Evolutionary conservation across 257 asterid genomes (phyloP).

Genomic region (Scutellaria minor): DNA sequence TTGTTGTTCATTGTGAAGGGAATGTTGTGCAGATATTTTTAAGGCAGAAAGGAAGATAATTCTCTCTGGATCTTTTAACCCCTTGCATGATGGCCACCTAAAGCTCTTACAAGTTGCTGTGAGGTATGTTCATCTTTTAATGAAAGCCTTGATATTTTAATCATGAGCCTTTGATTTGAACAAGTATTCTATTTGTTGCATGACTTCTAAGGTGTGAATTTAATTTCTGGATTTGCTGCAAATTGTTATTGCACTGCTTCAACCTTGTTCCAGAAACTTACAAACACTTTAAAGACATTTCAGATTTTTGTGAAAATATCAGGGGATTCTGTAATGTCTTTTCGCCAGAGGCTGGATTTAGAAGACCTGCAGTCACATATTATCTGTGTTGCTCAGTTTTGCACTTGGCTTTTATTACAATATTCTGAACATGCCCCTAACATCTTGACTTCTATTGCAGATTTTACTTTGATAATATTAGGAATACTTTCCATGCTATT

Average conservation of each 20-base stretch:
- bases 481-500: constrained; percentile 1
- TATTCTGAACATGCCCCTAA: not conserved
- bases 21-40: constrained; percentile 63
- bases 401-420: constrained; percentile 11
- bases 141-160: constrained; percentile 22
- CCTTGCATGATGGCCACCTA: constrained; percentile 92
- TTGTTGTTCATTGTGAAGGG: constrained; percentile 43
- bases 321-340: not conserved
- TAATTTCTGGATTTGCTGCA: constrained; percentile 6
- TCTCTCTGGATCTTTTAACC: constrained; percentile 92
- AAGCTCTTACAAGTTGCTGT: constrained; percentile 90
- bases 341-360: not conserved
- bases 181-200: constrained; percentile 9
- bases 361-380: not conserved
- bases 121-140: constrained; percentile 52
- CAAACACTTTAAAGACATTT: not conserved
- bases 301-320: not conserved
- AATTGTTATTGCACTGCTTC: not conserved
- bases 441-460: not conserved
- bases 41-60: constrained; percentile 73
- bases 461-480: not conserved
- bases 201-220: constrained; percentile 15
- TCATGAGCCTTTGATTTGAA: constrained; percentile 5
- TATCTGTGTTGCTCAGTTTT: not conserved
- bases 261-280: not conserved